Evolutionary conservation across 1,284 basidiomycete genomes (phyloP), one percentile per base, ranked within the genome.

Genomic region (Fomitopsis betulina): DNA sequence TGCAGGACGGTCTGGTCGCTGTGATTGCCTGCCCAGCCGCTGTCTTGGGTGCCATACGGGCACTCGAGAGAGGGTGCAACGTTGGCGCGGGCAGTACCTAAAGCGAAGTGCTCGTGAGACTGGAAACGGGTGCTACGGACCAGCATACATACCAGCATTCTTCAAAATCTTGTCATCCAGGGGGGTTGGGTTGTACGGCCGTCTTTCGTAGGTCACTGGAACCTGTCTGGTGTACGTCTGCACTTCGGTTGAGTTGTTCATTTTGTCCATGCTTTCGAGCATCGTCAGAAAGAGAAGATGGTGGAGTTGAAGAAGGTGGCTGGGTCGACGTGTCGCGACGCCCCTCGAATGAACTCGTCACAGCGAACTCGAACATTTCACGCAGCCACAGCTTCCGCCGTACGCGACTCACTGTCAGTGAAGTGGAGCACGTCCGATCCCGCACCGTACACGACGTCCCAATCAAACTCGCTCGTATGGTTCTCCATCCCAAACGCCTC

Each of bases 351-450:
- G 10, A 7, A 15, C 45, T 12, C 25, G 7, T 30, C 45, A 47
- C 45, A 25, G 2, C 25, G 23, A 21, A 17, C 45, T 17, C 45
- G 6, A 4, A 10, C 35, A 37, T 10, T 37, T 32, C 25, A 47
- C 25, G 27, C 25, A 1, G 45, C 25, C 13, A 30, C 23, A 47
- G 23, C 6, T 30, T n/a, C 15, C 49, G 15, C 19, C 32, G 32
- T 19, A 9, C 10, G 23, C 17, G n/a, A 43, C 40, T 19, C 8
- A 19, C 21, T 12, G 13, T 35, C 32, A 10, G 23, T 35, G 62
- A 89, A 84, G 76, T 90, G 82, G 58, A 89, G 65, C 3, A 90
- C 84, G 68, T 90, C 84, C 60, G 76, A 88, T 1, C 87, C 88
- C 54, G 72, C 64, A 7, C 87, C 86, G 65, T 90, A 91, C 19